Evolutionary conservation across 192 early-diverging fungal genomes (phyloP).

Genomic region (Geranomyces michiganensis): DNA sequence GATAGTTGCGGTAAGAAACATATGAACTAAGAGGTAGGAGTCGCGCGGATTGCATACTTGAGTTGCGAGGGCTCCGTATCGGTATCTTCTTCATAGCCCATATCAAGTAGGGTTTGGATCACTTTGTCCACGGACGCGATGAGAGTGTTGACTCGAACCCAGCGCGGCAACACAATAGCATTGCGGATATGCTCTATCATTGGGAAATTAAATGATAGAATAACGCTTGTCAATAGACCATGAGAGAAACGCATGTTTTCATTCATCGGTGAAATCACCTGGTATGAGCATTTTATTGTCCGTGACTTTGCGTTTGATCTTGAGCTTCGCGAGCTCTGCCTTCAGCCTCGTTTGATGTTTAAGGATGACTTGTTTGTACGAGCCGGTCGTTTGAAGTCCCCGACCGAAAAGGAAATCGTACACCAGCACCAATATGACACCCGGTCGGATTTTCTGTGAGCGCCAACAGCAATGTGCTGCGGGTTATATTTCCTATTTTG

Average conservation of each 20-base stretch:
- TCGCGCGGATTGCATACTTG: not conserved
- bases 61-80: constrained; percentile 28
- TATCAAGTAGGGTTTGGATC: constrained; percentile 58
- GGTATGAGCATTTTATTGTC: constrained; percentile 76
- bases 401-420: constrained; percentile 85
- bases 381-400: constrained; percentile 60
- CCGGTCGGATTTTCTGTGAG: constrained; percentile 7
- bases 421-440: constrained; percentile 68
- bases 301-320: constrained; percentile 66
- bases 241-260: too few relatives aligned
- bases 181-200: constrained; percentile 22
- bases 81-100: constrained; percentile 54
- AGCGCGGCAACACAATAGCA: constrained; percentile 72
- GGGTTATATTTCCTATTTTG: too few relatives aligned
- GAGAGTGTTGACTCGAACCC: constrained; percentile 88
- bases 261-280: constrained; percentile 40
- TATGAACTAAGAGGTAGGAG: too few relatives aligned
- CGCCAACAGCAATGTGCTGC: not conserved
- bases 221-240: too few relatives aligned
- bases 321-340: constrained; percentile 77
- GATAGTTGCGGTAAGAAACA: not conserved
- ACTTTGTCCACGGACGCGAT: constrained; percentile 71
- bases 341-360: constrained; percentile 70
- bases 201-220: too few relatives aligned
- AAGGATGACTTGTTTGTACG: constrained; percentile 66